Conservation (phyloP, 768 basidiomycete genomes). For the Royoungia palumana region DNA sequence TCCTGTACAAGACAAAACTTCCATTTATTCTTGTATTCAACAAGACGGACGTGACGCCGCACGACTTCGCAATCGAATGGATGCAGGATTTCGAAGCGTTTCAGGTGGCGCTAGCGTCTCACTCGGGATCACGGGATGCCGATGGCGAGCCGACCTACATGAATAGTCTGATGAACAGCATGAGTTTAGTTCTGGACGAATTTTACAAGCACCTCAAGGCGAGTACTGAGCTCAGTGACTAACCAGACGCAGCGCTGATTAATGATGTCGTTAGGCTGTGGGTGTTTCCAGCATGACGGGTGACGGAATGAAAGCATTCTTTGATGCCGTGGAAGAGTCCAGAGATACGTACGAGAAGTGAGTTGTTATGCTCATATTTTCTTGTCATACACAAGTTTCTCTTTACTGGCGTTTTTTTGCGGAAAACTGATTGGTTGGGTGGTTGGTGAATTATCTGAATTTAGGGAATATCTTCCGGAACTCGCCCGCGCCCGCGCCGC, state of each 20-base stretch:
- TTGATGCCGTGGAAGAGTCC: slow-evolving; percentile 86
- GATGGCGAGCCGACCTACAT: slow-evolving; percentile 96
- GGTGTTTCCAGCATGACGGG: slow-evolving; percentile 97
- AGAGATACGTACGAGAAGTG: slow-evolving; percentile 87
- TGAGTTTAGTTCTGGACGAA: slow-evolving; percentile 97
- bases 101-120: slow-evolving; percentile 78
- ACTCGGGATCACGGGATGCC: slow-evolving; percentile 61
- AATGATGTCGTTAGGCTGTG: slow-evolving; percentile 60
- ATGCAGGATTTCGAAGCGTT: slow-evolving; percentile 98
- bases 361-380: slow-evolving; percentile 20
- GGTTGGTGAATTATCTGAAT: slow-evolving; percentile 3
- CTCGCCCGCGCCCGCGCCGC: slow-evolving; percentile 65
- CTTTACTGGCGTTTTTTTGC: background rate
- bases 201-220: slow-evolving; percentile 97
- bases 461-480: slow-evolving; percentile 90
- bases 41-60: slow-evolving; percentile 90
- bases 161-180: slow-evolving; percentile 98
- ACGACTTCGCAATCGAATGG: slow-evolving; percentile 94
- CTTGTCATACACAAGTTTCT: background rate
- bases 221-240: slow-evolving; percentile 10
- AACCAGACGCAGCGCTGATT: background rate
- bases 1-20: slow-evolving; percentile 95
- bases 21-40: slow-evolving; percentile 99
- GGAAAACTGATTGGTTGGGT: background rate
- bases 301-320: slow-evolving; percentile 88